These are phyloP conservation scores for Tolypocladium endophyticum DNA, from an alignment of 2,329 filamentous ascomycete genomes.

Conservation along the genomic window DNA sequence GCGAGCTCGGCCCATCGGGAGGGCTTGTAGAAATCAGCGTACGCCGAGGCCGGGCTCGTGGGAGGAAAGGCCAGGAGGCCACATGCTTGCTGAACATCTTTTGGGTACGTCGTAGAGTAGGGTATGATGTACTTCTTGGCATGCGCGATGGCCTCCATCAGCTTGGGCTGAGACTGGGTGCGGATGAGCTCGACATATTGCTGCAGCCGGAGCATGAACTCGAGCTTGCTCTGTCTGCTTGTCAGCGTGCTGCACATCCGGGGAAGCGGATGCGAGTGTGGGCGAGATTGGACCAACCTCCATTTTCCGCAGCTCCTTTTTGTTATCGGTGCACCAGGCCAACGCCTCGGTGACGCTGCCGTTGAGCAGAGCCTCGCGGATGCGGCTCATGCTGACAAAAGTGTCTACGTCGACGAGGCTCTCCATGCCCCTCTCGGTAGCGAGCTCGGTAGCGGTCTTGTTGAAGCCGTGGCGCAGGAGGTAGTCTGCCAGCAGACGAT, in stretches of 20 bases:
- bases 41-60: slow-evolving; percentile 29
- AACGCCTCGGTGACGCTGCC: slow-evolving; percentile 70
- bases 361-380: slow-evolving; percentile 60
- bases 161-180: slow-evolving; percentile 49
- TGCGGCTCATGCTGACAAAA: slow-evolving; percentile 71
- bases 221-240: slow-evolving; percentile 57
- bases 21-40: slow-evolving; percentile 56
- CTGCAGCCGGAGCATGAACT: slow-evolving; percentile 87
- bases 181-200: slow-evolving; percentile 90
- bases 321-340: slow-evolving; percentile 87
- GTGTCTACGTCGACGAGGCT: slow-evolving; percentile 82
- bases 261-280: not conserved
- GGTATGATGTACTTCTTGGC: slow-evolving; percentile 71
- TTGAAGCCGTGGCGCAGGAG: slow-evolving; percentile 75
- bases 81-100: slow-evolving; percentile 61
- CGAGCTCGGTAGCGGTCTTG: slow-evolving; percentile 64
- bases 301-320: slow-evolving; percentile 81
- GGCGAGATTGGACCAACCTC: slow-evolving; percentile 40
- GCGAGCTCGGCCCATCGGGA: slow-evolving; percentile 69
- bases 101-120: slow-evolving; percentile 57
- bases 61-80: slow-evolving; percentile 69
- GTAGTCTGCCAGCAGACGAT: slow-evolving; percentile 86
- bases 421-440: slow-evolving; percentile 63
- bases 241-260: slow-evolving; percentile 2
- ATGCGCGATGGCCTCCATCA: slow-evolving; percentile 69